Evolutionary conservation across 2,329 filamentous ascomycete genomes (phyloP).

Genomic region (Aspergillus novoparasiticus): DNA sequence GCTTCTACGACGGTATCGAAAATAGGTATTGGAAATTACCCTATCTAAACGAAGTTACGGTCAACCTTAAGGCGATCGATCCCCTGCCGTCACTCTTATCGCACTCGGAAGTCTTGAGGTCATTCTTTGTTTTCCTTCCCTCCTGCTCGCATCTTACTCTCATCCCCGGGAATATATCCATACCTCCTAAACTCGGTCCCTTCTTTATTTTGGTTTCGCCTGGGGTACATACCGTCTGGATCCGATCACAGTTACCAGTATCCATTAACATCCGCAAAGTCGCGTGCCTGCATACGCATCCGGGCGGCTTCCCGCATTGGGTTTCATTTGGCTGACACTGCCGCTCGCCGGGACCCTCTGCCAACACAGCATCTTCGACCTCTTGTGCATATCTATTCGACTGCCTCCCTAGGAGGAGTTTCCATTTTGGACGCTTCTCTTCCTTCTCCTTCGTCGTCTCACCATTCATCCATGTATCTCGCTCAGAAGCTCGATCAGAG

Average conservation of each 20-base stretch:
- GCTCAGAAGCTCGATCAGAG: conserved; percentile 43
- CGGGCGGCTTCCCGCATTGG: conserved; percentile 21
- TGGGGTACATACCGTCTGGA: neutral
- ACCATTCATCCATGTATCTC: conserved; percentile 44
- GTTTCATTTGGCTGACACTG: conserved; percentile 13
- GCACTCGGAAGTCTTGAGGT: conserved; percentile 6
- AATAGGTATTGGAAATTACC: neutral
- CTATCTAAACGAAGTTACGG: neutral
- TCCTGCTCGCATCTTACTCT: neutral
- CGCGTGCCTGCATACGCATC: conserved; percentile 27
- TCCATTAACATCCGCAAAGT: conserved; percentile 10
- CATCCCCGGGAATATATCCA: neutral
- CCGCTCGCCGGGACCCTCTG: conserved; percentile 17
- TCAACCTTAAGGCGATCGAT: neutral
- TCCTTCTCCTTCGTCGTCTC: conserved; percentile 5
- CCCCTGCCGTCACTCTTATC: conserved; percentile 5
- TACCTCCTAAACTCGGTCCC: neutral
- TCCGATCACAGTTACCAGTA: neutral
- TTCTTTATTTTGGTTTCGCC: neutral
- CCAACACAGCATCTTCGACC: conserved; percentile 23
- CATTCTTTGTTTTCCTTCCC: conserved; percentile 3
- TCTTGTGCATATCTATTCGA: conserved; percentile 13
- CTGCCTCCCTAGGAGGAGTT: conserved; percentile 3
- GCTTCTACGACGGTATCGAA: neutral
- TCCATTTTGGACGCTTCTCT: conserved; percentile 12